These are phyloP conservation scores for Colletotrichum limetticola DNA, from an alignment of 2,329 filamentous ascomycete genomes.

Conservation along the genomic window DNA sequence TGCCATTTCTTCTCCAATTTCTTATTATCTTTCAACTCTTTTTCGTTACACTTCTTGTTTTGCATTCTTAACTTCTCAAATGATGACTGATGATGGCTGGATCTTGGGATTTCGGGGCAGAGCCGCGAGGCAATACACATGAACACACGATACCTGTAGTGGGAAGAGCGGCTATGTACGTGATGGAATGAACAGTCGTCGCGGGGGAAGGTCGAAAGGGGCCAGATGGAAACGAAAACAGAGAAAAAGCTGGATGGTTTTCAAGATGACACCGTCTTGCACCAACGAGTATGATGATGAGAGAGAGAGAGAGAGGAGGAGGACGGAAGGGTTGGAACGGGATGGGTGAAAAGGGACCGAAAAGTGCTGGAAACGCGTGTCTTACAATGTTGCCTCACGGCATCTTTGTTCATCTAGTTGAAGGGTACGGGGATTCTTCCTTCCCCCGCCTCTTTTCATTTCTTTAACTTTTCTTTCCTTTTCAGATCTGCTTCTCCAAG, in stretches of 20 bases:
- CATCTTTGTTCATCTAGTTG: conserved; percentile 41
- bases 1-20: not conserved
- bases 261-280: conserved; percentile 5
- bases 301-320: too few relatives aligned
- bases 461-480: conserved; percentile 21
- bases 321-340: too few relatives aligned
- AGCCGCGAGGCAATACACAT: conserved; percentile 20
- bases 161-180: conserved; percentile 10
- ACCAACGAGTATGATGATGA: not conserved
- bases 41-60: not conserved
- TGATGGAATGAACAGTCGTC: not conserved
- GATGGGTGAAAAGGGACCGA: conserved; percentile 5
- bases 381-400: conserved; percentile 46
- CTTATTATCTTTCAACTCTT: not conserved
- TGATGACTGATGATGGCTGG: conserved; percentile 32
- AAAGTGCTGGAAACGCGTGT: conserved; percentile 32
- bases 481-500: not conserved
- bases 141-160: conserved; percentile 14
- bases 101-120: conserved; percentile 15
- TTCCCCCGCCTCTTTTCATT: conserved; percentile 26
- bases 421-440: not conserved
- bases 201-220: too few relatives aligned
- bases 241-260: not conserved
- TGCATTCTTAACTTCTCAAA: conserved; percentile 20
- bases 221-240: not conserved